Evolutionary conservation across 73 alveolate species (phyloP), one percentile per base, ranked within the genome.

Genomic region (Symbiodinium pilosum): DNA sequence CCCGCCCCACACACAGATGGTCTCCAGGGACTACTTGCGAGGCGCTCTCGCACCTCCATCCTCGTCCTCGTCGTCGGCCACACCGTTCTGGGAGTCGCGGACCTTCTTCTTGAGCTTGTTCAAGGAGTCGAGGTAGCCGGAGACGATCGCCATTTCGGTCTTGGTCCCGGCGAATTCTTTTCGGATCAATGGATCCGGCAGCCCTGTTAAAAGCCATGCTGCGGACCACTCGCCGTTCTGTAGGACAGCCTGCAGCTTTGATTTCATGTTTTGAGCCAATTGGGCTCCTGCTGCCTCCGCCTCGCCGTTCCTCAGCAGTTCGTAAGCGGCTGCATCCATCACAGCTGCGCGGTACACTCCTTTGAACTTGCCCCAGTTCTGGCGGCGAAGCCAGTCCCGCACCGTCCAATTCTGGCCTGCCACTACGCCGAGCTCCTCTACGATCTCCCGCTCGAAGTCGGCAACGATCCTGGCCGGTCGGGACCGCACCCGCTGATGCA

Each of bases 261-360:
- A 38, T 54, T 86, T 86, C 84, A 86, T 4, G 34, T 86, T 86
- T 39, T 86, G 93, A 51, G 41, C 52, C 52, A 52, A 52, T 41
- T 86, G 93, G 40, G 93, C 93, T 21, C 56, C 41, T 12, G 92
- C 92, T 20, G 43, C 40, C 83, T 86, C 54, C 44, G 38, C 26
- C 47, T 86, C 56, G 52, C 41, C 28, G 83, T 86, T 86, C 30
- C 93, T 30, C n/a, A 86, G n/a, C 52, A 51, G 21, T 54, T 86
- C 93, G 93, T 51, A 51, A n/a, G 41, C 93, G 4, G 93, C 93
- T 38, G 41, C 93, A 36, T 86, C 93, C 93, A 51, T 47, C 81
- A 56, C 40, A 21, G 81, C 64, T 47, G 84, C 47, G 11, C 93
- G 8, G 30, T 24, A 43, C 40, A 51, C 11, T 26, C 93, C 93